Conservation (phyloP, 495 filamentous ascomycete genomes). For the Annulohypoxylon nitens region DNA sequence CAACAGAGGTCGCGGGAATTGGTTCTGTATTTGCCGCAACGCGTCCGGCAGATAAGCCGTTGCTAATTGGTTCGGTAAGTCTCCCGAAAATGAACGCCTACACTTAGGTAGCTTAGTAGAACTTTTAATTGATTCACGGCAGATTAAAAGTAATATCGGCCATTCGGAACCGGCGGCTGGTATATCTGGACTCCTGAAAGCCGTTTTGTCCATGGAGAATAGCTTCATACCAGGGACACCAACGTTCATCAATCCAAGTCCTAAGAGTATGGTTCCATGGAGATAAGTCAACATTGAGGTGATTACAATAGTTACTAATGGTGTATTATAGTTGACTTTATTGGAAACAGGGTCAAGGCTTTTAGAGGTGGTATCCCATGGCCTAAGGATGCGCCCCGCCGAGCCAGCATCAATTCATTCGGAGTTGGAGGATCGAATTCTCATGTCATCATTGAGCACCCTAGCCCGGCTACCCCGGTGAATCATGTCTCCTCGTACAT, state of each 20-base stretch:
- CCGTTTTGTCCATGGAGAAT: conserved; percentile 60
- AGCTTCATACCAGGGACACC: conserved; percentile 49
- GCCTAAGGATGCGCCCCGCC: conserved; percentile 47
- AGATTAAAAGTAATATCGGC: conserved; percentile 66
- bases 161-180: conserved; percentile 63
- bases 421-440: conserved; percentile 67
- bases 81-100: neutral
- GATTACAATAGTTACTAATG: conserved; percentile 46
- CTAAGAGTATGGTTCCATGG: neutral
- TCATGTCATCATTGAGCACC: conserved; percentile 62
- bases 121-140: conserved; percentile 48
- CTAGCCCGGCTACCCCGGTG: neutral
- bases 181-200: conserved; percentile 63
- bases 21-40: conserved; percentile 68
- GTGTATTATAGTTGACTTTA: conserved; percentile 38
- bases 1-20: conserved; percentile 69
- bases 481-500: neutral
- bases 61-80: conserved; percentile 5
- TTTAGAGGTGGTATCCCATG: conserved; percentile 23
- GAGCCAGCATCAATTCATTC: conserved; percentile 62
- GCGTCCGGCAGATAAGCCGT: neutral
- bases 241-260: conserved; percentile 6
- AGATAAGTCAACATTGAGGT: neutral
- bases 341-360: conserved; percentile 7
- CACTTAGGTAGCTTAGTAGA: too few relatives aligned